These are phyloP conservation scores for Oryza officinalis DNA, from an alignment of 176 grass and related monocot species.

Conservation along the genomic window DNA sequence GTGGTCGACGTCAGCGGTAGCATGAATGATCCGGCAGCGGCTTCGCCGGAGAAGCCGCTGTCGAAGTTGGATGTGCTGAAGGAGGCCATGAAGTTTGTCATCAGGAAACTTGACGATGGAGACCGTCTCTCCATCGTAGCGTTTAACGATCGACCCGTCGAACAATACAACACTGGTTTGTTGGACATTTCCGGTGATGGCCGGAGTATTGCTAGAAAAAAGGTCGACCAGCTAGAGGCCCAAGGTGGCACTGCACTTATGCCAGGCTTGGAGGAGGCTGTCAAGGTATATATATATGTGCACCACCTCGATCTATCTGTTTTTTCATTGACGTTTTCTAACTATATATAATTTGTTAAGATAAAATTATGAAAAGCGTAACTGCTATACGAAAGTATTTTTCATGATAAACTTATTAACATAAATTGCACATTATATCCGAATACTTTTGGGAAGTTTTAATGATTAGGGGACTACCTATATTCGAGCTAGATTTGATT, in stretches of 20 bases:
- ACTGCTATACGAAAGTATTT: no score
- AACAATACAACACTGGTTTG: background rate
- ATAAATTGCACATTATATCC: no score
- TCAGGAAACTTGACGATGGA: background rate
- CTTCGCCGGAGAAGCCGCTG: background rate
- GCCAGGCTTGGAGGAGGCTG: background rate
- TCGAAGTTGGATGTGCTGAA: slow-evolving; percentile 9
- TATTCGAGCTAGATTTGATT: no score
- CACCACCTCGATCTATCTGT: no score
- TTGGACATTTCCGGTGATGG: background rate
- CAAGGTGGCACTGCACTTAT: background rate
- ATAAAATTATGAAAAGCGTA: no score
- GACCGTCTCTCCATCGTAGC: slow-evolving; percentile 11
- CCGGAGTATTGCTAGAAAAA: background rate
- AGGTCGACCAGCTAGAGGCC: background rate
- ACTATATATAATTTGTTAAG: no score
- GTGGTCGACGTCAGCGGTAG: slow-evolving; percentile 25
- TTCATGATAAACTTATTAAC: no score
- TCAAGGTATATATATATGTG: no score
- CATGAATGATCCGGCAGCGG: background rate
- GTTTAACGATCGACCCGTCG: background rate
- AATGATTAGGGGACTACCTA: no score
- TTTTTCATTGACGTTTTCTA: no score
- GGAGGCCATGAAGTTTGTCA: slow-evolving; percentile 10
- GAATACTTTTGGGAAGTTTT: no score